Evolutionary conservation across 176 grass and related monocot genomes (phyloP).

Genomic region (Phragmites australis): DNA sequence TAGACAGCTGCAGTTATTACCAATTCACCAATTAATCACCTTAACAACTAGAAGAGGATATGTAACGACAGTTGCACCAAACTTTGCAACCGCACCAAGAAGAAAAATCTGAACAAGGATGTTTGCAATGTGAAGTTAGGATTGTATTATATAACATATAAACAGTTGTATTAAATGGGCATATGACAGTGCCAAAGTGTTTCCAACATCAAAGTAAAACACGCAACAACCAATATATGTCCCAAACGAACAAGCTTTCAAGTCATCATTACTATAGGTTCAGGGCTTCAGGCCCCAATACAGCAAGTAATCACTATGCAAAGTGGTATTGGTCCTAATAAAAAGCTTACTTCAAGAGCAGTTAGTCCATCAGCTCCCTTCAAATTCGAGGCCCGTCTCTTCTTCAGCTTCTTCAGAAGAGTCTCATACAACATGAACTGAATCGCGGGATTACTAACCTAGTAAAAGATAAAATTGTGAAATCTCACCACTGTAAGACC

Average conservation of each 20-base stretch:
- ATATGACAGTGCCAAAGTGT: neutral
- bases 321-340: neutral
- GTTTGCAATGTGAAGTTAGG: constrained; percentile 24
- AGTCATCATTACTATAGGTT: constrained; percentile 9
- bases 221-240: neutral
- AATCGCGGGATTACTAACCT: constrained; percentile 96
- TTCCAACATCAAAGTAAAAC: neutral
- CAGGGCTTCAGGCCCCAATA: neutral
- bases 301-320: neutral
- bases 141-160: constrained; percentile 8
- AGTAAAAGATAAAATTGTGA: constrained; percentile 33
- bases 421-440: constrained; percentile 99
- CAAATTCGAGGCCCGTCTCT: constrained; percentile 59
- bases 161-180: constrained; percentile 2
- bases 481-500: constrained; percentile 9
- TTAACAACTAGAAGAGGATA: constrained; percentile 94
- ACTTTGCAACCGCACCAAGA: constrained; percentile 94
- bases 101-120: constrained; percentile 82
- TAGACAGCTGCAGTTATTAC: neutral
- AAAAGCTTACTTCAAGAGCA: constrained; percentile 76
- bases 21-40: constrained; percentile 46
- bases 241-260: neutral
- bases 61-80: constrained; percentile 83
- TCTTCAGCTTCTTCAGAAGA: constrained; percentile 89
- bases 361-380: constrained; percentile 85